Conservation (phyloP, 495 filamentous ascomycete species). For the Xylaria palmicola region DNA sequence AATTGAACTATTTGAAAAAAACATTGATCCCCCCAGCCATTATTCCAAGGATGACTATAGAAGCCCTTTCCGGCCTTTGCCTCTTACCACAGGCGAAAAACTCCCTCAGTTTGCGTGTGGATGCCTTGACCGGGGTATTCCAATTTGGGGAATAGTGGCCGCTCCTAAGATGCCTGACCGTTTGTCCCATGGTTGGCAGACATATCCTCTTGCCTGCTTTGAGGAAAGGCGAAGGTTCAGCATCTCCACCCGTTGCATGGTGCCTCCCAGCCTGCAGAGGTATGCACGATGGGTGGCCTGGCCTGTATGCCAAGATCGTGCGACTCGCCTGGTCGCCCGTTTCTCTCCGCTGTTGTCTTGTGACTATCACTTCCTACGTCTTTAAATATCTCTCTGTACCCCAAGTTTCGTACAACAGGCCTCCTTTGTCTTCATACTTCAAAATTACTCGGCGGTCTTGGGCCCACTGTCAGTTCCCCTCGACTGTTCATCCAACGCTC, state of each 20-base stretch:
- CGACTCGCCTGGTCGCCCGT: not conserved
- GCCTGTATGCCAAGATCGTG: constrained; percentile 1
- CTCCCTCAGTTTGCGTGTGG: not conserved
- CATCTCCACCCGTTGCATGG: not conserved
- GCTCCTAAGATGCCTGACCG: not conserved
- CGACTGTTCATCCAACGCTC: not conserved
- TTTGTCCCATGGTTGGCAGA: not conserved
- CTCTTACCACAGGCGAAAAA: not conserved
- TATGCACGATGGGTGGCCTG: not conserved
- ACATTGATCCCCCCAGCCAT: not conserved
- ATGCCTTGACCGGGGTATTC: not conserved
- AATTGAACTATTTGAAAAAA: not conserved
- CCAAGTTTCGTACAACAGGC: not conserved
- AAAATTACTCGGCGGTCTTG: not conserved
- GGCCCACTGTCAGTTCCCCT: not conserved
- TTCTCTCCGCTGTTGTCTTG: not conserved
- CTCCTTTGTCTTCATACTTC: not conserved
- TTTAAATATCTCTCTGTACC: constrained; percentile 8
- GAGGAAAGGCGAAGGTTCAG: not conserved
- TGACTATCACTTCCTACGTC: not conserved
- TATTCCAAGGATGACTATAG: not conserved
- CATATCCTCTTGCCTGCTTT: not conserved
- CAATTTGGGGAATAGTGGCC: constrained; percentile 1
- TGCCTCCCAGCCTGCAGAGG: not conserved
- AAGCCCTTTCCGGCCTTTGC: not conserved